Evolutionary conservation across 2,329 filamentous ascomycete genomes (phyloP).

Genomic region (Periglandula ipomoeae): DNA sequence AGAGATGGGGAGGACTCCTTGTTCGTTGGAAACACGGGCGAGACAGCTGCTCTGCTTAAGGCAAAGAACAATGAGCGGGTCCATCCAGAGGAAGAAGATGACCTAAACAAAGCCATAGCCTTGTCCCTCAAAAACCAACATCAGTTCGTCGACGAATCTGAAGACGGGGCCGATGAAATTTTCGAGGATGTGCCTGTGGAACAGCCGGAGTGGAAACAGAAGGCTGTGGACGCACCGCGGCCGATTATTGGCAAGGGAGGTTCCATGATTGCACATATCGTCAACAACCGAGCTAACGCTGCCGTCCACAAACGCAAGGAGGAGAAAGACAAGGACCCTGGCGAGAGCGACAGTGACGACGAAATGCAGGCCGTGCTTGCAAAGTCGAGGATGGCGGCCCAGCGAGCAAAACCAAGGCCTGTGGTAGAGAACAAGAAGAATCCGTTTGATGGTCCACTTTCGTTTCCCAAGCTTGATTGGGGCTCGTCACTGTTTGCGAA

Average conservation of each 20-base stretch:
- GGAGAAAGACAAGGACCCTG: conserved; percentile 10
- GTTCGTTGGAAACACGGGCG: conserved; percentile 26
- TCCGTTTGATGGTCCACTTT: conserved; percentile 69
- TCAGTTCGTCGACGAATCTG: conserved; percentile 24
- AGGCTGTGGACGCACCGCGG: conserved; percentile 37
- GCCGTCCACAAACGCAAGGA: conserved; percentile 36
- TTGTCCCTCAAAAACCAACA: conserved; percentile 69
- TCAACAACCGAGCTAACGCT: conserved; percentile 64
- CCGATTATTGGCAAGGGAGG: conserved; percentile 43
- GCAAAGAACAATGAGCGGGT: conserved; percentile 28
- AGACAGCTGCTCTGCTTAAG: conserved; percentile 11
- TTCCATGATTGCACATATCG: conserved; percentile 60
- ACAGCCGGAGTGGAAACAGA: conserved; percentile 46
- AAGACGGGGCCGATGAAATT: conserved; percentile 32
- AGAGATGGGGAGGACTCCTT: conserved; percentile 43
- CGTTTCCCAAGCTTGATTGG: conserved; percentile 79
- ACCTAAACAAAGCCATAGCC: conserved; percentile 73
- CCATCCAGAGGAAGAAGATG: conserved; percentile 39
- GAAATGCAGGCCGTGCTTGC: conserved; percentile 70
- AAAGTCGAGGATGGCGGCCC: conserved; percentile 52
- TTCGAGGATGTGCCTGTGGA: conserved; percentile 41
- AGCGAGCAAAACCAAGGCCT: conserved; percentile 32
- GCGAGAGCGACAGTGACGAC: conserved; percentile 64
- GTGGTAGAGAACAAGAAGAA: conserved; percentile 46
- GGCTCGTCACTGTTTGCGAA: conserved; percentile 50